Evolutionary conservation across 495 filamentous ascomycete genomes (phyloP).

Genomic region (Chaetomium fimeti): DNA sequence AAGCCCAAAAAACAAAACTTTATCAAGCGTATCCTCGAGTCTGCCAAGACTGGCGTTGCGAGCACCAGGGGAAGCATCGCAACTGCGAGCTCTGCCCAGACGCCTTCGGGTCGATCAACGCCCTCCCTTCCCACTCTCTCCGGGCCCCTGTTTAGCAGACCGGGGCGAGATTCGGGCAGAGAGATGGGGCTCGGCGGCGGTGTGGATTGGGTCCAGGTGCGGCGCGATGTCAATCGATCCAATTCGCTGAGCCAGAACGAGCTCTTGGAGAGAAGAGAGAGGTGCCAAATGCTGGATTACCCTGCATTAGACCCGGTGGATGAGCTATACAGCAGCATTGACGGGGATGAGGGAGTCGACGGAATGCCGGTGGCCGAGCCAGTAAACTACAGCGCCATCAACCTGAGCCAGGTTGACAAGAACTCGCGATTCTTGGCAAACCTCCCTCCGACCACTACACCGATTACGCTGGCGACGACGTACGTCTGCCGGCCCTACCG

Average conservation of each 20-base stretch:
- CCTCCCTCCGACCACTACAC: constrained; percentile 85
- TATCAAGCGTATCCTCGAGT: constrained; percentile 93
- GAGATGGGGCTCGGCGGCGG: constrained; percentile 65
- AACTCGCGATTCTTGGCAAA: constrained; percentile 87
- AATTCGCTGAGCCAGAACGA: constrained; percentile 91
- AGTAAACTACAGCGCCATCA: constrained; percentile 74
- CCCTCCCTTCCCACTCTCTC: constrained; percentile 17
- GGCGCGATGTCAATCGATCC: constrained; percentile 90
- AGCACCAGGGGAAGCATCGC: constrained; percentile 84
- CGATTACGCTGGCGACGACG: constrained; percentile 79
- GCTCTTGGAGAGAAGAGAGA: constrained; percentile 77
- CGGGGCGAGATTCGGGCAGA: constrained; percentile 51
- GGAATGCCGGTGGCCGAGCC: constrained; percentile 79
- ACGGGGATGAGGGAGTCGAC: constrained; percentile 88
- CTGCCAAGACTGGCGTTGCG: constrained; percentile 89
- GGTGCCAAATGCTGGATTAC: constrained; percentile 92
- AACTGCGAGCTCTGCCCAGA: constrained; percentile 45
- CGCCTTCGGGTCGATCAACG: constrained; percentile 31
- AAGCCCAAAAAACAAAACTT: constrained; percentile 92
- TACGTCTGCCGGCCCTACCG: constrained; percentile 94
- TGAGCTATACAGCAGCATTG: constrained; percentile 74
- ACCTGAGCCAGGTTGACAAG: constrained; percentile 87
- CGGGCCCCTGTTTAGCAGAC: constrained; percentile 46
- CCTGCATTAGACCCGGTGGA: constrained; percentile 86
- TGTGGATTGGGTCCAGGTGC: constrained; percentile 93